Percentiles rank a stretch among this genome's conserved stretches.
Evolutionary conservation across 257 asterid species (phyloP).

Genomic region (Salvia splendens): DNA sequence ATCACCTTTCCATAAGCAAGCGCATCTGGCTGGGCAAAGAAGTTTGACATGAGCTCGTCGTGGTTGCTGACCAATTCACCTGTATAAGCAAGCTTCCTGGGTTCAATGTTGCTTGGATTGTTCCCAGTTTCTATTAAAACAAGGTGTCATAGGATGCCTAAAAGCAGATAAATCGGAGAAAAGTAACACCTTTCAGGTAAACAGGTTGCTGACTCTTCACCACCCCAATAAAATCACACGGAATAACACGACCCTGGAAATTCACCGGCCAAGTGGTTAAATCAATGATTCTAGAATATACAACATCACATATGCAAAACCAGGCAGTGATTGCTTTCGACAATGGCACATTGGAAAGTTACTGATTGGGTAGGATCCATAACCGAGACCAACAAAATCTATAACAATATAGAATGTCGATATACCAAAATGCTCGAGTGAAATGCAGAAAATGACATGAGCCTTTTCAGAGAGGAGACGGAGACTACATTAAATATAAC

Average conservation of each 20-base stretch:
- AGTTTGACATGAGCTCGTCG: constrained; percentile 99
- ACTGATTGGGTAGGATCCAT: constrained; percentile 8
- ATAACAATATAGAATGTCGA: neutral
- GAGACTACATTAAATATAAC: constrained; percentile 20
- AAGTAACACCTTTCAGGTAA: constrained; percentile 71
- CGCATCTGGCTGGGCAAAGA: constrained; percentile 99
- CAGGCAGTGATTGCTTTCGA: constrained; percentile 15
- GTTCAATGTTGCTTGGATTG: constrained; percentile 21
- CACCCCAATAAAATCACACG: constrained; percentile 97
- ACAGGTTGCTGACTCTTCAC: constrained; percentile 96
- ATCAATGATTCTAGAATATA: constrained; percentile 32
- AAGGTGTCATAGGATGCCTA: neutral
- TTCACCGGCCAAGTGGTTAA: constrained; percentile 33
- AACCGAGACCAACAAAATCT: constrained; percentile 3
- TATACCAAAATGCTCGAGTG: neutral
- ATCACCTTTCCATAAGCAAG: constrained; percentile 95
- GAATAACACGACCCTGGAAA: constrained; percentile 94
- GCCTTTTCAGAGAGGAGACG: constrained; percentile 1
- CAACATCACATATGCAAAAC: constrained; percentile 28
- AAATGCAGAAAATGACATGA: constrained; percentile 1
- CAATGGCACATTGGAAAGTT: constrained; percentile 8
- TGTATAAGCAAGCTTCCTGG: constrained; percentile 42
- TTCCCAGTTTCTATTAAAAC: neutral
- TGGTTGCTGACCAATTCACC: constrained; percentile 95
- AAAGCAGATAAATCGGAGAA: constrained; percentile 25